These are phyloP conservation scores for Talaromyces sp. DNA, from an alignment of 2,329 filamentous ascomycete species.

Conservation along the genomic window DNA sequence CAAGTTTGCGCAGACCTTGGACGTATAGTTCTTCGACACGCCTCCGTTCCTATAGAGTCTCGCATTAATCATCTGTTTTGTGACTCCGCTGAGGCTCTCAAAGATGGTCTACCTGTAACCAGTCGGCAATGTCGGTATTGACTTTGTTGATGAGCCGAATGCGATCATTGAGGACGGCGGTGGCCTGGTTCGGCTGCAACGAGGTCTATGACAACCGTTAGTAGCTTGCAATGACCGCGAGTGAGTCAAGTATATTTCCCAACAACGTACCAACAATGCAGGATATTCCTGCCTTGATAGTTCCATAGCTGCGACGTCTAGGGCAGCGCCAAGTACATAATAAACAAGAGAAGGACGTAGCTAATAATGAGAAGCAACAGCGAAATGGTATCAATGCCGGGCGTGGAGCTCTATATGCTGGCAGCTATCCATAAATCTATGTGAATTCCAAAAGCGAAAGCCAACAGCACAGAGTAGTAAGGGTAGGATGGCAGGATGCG, in stretches of 20 bases:
- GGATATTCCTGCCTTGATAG: constrained; percentile 88
- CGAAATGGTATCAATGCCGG: neutral
- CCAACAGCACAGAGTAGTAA: neutral
- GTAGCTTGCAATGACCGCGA: constrained; percentile 23
- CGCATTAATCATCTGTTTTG: neutral
- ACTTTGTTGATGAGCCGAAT: constrained; percentile 80
- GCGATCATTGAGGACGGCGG: constrained; percentile 77
- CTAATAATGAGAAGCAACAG: constrained; percentile 19
- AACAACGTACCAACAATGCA: constrained; percentile 75
- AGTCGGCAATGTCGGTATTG: constrained; percentile 91
- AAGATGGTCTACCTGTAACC: constrained; percentile 73
- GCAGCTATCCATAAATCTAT: neutral
- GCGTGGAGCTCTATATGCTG: neutral
- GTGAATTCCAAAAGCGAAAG: neutral
- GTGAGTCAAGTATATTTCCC: constrained; percentile 14
- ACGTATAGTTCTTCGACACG: constrained; percentile 89
- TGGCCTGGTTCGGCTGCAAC: constrained; percentile 78
- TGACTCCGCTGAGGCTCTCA: neutral
- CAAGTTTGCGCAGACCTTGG: constrained; percentile 73
- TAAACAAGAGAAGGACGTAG: constrained; percentile 11
- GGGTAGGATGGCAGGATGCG: neutral
- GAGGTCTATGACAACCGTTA: constrained; percentile 57
- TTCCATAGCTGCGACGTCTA: constrained; percentile 55
- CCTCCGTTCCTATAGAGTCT: constrained; percentile 71
- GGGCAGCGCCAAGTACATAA: constrained; percentile 32